Evolutionary conservation across 345 rosid genomes (phyloP).

Genomic region (Streptanthus diversifolius): DNA sequence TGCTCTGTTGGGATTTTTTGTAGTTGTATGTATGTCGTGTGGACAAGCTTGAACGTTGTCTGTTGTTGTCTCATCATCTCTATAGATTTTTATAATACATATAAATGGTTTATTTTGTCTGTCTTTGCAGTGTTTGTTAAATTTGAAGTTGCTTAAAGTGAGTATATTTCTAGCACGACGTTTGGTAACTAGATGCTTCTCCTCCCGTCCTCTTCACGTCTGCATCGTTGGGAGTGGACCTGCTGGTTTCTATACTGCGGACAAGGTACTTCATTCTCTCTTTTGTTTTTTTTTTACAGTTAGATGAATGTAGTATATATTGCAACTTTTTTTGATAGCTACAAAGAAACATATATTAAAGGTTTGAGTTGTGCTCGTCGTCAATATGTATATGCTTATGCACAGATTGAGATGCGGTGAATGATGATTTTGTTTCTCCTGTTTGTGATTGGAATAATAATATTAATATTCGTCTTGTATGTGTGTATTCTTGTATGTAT

Average conservation of each 20-base stretch:
- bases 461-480: too few relatives aligned
- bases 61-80: too few relatives aligned
- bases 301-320: not conserved
- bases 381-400: not conserved
- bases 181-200: conserved; percentile 43
- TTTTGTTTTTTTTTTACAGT: not conserved
- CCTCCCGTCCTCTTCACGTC: conserved; percentile 61
- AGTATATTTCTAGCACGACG: conserved; percentile 31
- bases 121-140: too few relatives aligned
- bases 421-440: not conserved
- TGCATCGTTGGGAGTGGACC: conserved; percentile 94
- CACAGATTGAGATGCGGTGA: not conserved
- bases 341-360: not conserved
- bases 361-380: not conserved
- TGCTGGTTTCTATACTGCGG: conserved; percentile 86
- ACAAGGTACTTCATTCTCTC: conserved; percentile 46
- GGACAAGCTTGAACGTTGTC: too few relatives aligned
- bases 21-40: too few relatives aligned
- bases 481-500: not conserved
- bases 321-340: not conserved
- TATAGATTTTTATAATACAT: too few relatives aligned
- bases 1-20: too few relatives aligned
- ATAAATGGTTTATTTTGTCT: too few relatives aligned
- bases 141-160: conserved; percentile 16
- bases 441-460: not conserved